phyloP scores from a whole-genome alignment of 192 early-diverging fungal species.

The Phlyctochytrium planicorne region DNA sequence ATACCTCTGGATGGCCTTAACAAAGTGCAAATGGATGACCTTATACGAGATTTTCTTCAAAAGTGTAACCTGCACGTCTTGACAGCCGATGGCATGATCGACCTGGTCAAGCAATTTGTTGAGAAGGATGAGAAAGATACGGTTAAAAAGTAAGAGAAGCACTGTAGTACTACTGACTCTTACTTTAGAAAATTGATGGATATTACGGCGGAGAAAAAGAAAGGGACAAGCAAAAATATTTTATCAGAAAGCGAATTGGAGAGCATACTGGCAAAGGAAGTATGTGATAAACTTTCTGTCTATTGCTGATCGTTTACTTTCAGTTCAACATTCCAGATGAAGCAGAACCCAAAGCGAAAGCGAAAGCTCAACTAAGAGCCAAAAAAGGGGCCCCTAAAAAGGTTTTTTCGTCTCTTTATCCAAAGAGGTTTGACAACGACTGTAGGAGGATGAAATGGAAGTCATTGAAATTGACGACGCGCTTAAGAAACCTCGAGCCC shows the following conservation, averaged over 20 bases:
- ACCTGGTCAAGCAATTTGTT: conserved; percentile 74
- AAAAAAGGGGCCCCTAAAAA: not conserved
- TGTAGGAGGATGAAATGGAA: not conserved
- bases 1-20: conserved; percentile 72
- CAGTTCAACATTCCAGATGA: not conserved
- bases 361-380: no score
- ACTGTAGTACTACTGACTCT: not conserved
- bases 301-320: not conserved
- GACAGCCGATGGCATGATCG: conserved; percentile 73
- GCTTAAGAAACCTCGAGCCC: not conserved
- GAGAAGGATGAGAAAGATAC: conserved; percentile 87
- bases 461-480: not conserved
- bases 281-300: not conserved
- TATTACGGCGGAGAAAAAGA: no score
- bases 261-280: not conserved
- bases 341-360: no score
- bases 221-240: no score
- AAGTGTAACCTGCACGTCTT: conserved; percentile 66
- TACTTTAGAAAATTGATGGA: no score
- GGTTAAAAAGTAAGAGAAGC: conserved; percentile 57
- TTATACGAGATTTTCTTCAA: conserved; percentile 73
- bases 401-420: not conserved
- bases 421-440: not conserved
- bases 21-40: conserved; percentile 67
- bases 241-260: not conserved